A percentile compares a stretch with the other conserved stretches of the same genome.
phyloP scores from a whole-genome alignment of 352 stramenopile genomes.

The Phytopythium vexans region DNA sequence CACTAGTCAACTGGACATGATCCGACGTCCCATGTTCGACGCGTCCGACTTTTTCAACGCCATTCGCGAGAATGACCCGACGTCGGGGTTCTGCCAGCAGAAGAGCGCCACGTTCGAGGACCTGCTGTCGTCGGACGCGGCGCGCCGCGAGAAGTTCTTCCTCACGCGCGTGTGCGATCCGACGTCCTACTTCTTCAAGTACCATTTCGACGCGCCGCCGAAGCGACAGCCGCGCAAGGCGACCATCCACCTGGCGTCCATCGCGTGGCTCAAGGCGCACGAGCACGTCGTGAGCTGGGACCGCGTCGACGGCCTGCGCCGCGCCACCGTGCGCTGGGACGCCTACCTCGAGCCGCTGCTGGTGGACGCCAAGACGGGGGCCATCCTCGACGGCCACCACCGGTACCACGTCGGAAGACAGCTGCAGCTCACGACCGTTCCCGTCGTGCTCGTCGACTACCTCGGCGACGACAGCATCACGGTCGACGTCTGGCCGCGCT shows the following conservation, averaged over 20 bases:
- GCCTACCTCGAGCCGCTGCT: conserved; percentile 84
- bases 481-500: conserved; percentile 85
- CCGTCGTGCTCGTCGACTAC: conserved; percentile 81
- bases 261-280: conserved; percentile 79
- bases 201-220: conserved; percentile 70
- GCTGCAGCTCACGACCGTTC: conserved; percentile 62
- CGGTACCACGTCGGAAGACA: conserved; percentile 78
- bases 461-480: conserved; percentile 80
- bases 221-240: conserved; percentile 67
- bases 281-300: conserved; percentile 86
- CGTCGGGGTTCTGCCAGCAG: conserved; percentile 77
- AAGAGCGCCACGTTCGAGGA: conserved; percentile 78
- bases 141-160: conserved; percentile 75
- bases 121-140: conserved; percentile 59
- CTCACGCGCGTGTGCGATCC: conserved; percentile 79
- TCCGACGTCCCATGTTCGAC: conserved; percentile 58
- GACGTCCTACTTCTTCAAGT: conserved; percentile 91
- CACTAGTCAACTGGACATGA: conserved; percentile 65
- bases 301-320: conserved; percentile 75
- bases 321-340: conserved; percentile 71
- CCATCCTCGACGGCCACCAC: conserved; percentile 84
- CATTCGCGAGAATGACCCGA: conserved; percentile 76
- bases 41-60: conserved; percentile 75
- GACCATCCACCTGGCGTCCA: conserved; percentile 46
- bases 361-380: conserved; percentile 63